A percentile compares a stretch with the other conserved stretches of the same genome.
Evolutionary conservation across 2,329 filamentous ascomycete species (phyloP).

Genomic region (Neonectria magnoliae): DNA sequence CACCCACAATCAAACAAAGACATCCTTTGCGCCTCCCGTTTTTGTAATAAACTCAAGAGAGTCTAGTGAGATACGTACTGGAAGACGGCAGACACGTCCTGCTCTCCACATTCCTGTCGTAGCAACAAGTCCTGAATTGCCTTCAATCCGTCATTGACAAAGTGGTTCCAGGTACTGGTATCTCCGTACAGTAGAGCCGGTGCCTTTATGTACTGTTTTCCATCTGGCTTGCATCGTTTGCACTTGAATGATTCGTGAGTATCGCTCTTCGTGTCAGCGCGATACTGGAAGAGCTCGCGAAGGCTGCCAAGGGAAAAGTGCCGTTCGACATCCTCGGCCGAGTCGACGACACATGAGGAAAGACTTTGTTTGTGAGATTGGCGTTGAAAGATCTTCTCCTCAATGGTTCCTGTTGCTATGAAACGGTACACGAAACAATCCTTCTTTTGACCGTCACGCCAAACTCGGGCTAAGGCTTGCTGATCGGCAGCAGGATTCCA

Average conservation of each 20-base stretch:
- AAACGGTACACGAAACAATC: conserved; percentile 99
- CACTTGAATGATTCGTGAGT: conserved; percentile 99
- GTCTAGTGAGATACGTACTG: conserved; percentile 92
- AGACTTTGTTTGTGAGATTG: conserved; percentile 98
- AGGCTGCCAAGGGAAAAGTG: conserved; percentile 94
- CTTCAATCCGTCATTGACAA: conserved; percentile 81
- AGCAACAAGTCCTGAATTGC: conserved; percentile 91
- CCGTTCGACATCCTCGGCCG: conserved; percentile 94
- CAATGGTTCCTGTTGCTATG: conserved; percentile 96
- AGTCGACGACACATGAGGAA: conserved; percentile 95
- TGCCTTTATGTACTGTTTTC: conserved; percentile 87
- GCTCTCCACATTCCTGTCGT: conserved; percentile 82
- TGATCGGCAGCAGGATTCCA: conserved; percentile 99
- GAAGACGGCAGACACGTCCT: conserved; percentile 92
- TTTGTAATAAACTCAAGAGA: background rate
- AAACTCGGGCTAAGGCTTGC: conserved; percentile 95
- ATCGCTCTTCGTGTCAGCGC: conserved; percentile 84
- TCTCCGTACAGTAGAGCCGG: conserved; percentile 97
- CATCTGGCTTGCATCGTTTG: conserved; percentile 90
- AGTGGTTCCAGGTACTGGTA: conserved; percentile 99
- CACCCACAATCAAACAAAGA: background rate
- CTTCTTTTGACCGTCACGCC: conserved; percentile 99
- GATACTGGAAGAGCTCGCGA: conserved; percentile 93
- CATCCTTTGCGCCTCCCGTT: background rate
- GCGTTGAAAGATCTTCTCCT: conserved; percentile 99